Evolutionary conservation across 805 yeast species (phyloP), one percentile per base, ranked within the genome.

Genomic region (Saccharomycopsis babjevae): DNA sequence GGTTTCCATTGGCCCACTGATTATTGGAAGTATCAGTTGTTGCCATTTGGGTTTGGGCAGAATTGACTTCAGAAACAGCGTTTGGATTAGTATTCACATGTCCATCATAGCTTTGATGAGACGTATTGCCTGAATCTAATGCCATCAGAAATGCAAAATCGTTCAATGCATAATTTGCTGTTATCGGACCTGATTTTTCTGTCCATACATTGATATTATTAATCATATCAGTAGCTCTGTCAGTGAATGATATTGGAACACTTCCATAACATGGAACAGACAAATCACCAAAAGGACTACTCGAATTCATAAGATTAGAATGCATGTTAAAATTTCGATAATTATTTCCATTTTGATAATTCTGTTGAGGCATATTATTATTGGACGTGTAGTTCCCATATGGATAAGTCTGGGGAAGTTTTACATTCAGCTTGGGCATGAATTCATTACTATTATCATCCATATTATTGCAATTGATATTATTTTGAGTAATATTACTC

Each of bases 121-220:
- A 32, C 8, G 15, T 15, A 15, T 46, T 25, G 15, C 32, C 28
- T 46, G 52, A 20, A 16, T 28, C 52, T 46, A 28, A 28, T 3
- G 62, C 85, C 52, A 46, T 46, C 52, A 46, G 52, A 13, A 46
- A 46, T 86, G 52, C 34, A 59, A 59, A 36, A 46, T 56, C 58
- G 54, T 62, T 50, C 54, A 50, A n/a, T 34, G 67, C 60, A 34
- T 59, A 40, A 65, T 67, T 59, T 66, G 69, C 13, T 61, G 62
- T 57, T 16, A 59, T 57, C 32, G 66, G 78, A 40, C 78, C 79
- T 39, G 74, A 71, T 62, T 76, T 78, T 20, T 79, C 81, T 0
- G 85, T 82, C 87, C 87, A 83, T 0, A 78, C 79, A 0, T 84
- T 80, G 42, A 83, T 83, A 66, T 82, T 81, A 67, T 76, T 81